Percentiles rank a stretch among this genome's conserved stretches.
phyloP scores from a whole-genome alignment of 2,329 filamentous ascomycete genomes.

The Penicillium sp. region DNA sequence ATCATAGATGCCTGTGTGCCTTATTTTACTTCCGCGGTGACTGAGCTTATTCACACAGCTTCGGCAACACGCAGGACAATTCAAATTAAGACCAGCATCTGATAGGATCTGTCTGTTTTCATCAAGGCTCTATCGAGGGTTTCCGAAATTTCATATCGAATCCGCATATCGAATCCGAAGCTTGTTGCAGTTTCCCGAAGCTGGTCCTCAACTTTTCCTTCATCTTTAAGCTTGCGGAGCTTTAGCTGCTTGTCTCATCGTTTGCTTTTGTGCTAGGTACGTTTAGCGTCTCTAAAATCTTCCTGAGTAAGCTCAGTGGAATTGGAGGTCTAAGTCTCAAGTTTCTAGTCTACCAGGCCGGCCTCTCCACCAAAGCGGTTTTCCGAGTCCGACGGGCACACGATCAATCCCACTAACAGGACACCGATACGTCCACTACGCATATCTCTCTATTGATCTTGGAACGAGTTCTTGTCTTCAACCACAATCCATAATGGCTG shows the following conservation, averaged over 20 bases:
- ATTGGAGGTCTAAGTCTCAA: neutral
- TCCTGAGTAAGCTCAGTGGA: no score
- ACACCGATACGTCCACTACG: neutral
- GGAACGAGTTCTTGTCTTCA: no score
- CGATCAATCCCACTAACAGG: neutral
- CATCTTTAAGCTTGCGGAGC: slow-evolving; percentile 17
- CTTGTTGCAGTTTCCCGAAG: neutral
- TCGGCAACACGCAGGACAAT: slow-evolving; percentile 5
- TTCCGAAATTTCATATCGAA: neutral
- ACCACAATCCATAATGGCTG: slow-evolving; percentile 46
- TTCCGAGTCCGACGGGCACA: neutral
- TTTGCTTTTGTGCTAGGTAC: neutral
- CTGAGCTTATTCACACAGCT: neutral
- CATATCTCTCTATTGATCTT: neutral
- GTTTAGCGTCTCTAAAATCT: neutral
- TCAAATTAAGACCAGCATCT: slow-evolving; percentile 1
- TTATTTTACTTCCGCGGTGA: slow-evolving; percentile 3
- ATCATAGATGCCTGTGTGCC: slow-evolving; percentile 22
- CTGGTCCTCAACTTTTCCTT: slow-evolving; percentile 15
- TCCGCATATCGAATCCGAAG: neutral
- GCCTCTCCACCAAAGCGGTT: neutral
- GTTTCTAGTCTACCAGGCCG: neutral
- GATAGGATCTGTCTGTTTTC: neutral
- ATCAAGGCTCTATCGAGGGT: neutral
- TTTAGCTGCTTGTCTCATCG: neutral